Base-by-base conservation (phyloP, 495 filamentous ascomycete species). In the Clohesyomyces aquaticus region DNA sequence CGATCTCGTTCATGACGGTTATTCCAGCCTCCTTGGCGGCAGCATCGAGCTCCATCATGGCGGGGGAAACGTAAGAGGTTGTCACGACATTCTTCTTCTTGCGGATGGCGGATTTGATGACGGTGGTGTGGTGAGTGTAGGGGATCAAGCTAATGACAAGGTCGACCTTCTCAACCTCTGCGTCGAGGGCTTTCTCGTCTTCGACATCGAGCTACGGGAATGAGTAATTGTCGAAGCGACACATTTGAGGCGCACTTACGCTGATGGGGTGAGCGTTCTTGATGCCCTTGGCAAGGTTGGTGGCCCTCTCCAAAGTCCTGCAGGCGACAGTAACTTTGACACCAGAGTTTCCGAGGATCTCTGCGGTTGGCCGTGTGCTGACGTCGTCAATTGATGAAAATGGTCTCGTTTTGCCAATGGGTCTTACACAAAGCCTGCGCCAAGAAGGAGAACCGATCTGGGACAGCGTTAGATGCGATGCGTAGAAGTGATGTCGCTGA, bases 1-100 rank as follows among this genome's bases (percentile, higher is more conserved):
- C 93, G 73, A 97, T 96, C 84, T 98, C 94, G 73, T 98, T 97
- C 89, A 98, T 89, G 61, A 98, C 92, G 0, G 91, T 96, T 69
- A 98, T 98, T 50, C 92, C 93, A 9, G 95, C 95, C 47, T 88
- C 87, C 82, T 96, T 96, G 73, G 83, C 85, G 65, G 87, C 82
- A 58, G 83, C 79, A 60, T 97, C 91, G 27, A 98, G 81, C 79
- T 91, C 94, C 75, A 86, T 70, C 93, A 98, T 97, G 26, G 91
- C 91, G 0, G 92, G 91, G 1, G 90, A 94, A 49, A 96, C 88
- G 70, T 98, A 97, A 59, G 85, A 89, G n/a, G 94, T 98, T 42
- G 94, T 97, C 53, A 98, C 94, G 54, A 98, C 93, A 80, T 98
- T 79, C 78, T 89, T 95, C 88, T 96, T 97, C 61, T 87, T 82